Evolutionary conservation across 768 basidiomycete species (phyloP).

Genomic region (Lentinula detonsa): DNA sequence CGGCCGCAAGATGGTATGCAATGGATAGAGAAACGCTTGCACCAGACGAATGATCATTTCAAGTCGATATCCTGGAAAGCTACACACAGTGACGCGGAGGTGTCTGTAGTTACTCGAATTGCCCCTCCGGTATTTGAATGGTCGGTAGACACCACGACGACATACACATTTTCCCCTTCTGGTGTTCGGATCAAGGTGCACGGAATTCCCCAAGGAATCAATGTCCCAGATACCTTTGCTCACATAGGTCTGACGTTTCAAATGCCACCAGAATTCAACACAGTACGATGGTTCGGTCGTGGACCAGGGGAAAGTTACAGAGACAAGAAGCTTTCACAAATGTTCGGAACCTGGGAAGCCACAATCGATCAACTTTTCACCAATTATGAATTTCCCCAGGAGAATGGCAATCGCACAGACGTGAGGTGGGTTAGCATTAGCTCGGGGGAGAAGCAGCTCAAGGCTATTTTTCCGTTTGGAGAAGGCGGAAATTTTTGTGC

Average conservation of each 20-base stretch:
- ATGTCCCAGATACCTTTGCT: slow-evolving; percentile 4
- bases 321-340: slow-evolving; percentile 7
- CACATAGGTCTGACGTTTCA: slow-evolving; percentile 7
- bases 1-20: slow-evolving; percentile 4
- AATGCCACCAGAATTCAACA: not conserved
- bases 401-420: slow-evolving; percentile 29
- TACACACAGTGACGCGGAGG: not conserved
- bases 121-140: slow-evolving; percentile 9
- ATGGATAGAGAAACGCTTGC: slow-evolving; percentile 6
- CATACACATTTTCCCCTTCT: slow-evolving; percentile 4
- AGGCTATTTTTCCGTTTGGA: not conserved
- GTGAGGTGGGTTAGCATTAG: slow-evolving; percentile 10
- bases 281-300: slow-evolving; percentile 8
- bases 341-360: slow-evolving; percentile 6
- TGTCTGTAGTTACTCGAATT: slow-evolving; percentile 5
- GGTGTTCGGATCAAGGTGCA: not conserved
- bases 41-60: slow-evolving; percentile 7
- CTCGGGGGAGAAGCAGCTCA: not conserved
- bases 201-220: slow-evolving; percentile 6
- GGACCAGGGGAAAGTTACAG: slow-evolving; percentile 8
- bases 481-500: slow-evolving; percentile 5
- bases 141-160: slow-evolving; percentile 8
- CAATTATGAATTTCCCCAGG: slow-evolving; percentile 28
- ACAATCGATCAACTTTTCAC: slow-evolving; percentile 21
- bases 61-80: not conserved